A percentile compares a stretch with the other conserved stretches of the same genome.
phyloP scores from a whole-genome alignment of 768 basidiomycete species.

The Collybiopsis confluens region DNA sequence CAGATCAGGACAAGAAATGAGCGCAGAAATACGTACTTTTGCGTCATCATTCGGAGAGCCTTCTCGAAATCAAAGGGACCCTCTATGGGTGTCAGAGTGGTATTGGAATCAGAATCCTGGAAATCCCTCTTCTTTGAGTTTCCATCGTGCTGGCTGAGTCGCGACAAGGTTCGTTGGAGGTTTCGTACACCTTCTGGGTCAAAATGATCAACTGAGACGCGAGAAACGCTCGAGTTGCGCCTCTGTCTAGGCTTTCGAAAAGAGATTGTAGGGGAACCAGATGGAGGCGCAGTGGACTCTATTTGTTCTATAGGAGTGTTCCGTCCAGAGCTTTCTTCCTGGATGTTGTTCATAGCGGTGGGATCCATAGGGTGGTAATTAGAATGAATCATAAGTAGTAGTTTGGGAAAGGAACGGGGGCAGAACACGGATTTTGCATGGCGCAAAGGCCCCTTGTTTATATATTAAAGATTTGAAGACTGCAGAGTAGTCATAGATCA shows the following conservation, averaged over 20 bases:
- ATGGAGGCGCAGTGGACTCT: background rate
- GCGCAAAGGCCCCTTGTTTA: too few relatives aligned
- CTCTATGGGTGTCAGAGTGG: constrained; percentile 20
- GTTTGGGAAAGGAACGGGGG: background rate
- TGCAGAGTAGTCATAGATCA: too few relatives aligned
- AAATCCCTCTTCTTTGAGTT: constrained; percentile 15
- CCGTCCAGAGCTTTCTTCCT: constrained; percentile 2
- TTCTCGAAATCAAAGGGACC: constrained; percentile 33
- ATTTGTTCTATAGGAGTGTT: background rate
- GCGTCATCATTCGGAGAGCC: constrained; percentile 23
- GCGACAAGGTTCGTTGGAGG: constrained; percentile 34
- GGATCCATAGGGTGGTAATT: background rate
- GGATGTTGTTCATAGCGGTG: background rate
- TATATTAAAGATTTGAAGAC: too few relatives aligned
- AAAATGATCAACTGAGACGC: constrained; percentile 44
- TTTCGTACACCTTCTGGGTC: constrained; percentile 46
- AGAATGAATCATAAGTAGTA: background rate
- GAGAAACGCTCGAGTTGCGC: constrained; percentile 19
- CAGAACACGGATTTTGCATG: too few relatives aligned
- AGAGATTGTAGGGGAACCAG: background rate
- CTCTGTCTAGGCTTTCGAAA: background rate
- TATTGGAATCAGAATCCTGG: constrained; percentile 22
- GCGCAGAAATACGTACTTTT: constrained; percentile 25
- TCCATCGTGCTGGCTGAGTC: constrained; percentile 14
- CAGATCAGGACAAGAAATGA: background rate